These are phyloP conservation scores for Tephrocybe rancida DNA, from an alignment of 768 basidiomycete genomes.

Conservation along the genomic window DNA sequence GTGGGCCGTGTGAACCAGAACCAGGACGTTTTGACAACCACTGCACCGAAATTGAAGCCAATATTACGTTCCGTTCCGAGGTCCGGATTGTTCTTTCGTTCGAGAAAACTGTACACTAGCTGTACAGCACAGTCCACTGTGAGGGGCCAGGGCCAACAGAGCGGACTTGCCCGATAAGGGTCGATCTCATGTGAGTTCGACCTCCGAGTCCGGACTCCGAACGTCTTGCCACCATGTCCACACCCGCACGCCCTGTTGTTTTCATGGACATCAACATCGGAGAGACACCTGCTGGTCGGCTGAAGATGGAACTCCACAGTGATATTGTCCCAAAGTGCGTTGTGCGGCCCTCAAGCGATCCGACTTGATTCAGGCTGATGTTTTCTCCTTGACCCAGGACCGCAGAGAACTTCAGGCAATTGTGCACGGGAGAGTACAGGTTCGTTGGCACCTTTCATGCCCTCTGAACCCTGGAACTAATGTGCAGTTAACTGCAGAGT, in stretches of 20 bases:
- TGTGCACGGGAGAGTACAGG: conserved; percentile 98
- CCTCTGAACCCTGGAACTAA: conserved; percentile 10
- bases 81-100: too few species aligned
- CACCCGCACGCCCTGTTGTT: conserved; percentile 74
- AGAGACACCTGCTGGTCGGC: conserved; percentile 90
- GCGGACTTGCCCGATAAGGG: too few species aligned
- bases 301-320: conserved; percentile 98
- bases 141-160: too few species aligned
- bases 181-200: too few species aligned
- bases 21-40: too few species aligned
- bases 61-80: too few species aligned
- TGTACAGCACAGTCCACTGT: too few species aligned
- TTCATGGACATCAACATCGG: conserved; percentile 98
- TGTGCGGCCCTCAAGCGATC: neutral
- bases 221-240: conserved; percentile 9
- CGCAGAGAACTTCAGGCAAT: conserved; percentile 95
- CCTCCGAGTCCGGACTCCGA: neutral
- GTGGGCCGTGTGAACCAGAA: too few species aligned
- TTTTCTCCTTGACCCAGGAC: conserved; percentile 54
- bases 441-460: conserved; percentile 31
- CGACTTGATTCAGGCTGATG: neutral
- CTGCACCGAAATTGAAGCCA: too few species aligned
- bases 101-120: too few species aligned
- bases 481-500: conserved; percentile 46
- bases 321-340: conserved; percentile 93